Conservation (phyloP, 345 rosid genomes). For the Gossypium anomalum region DNA sequence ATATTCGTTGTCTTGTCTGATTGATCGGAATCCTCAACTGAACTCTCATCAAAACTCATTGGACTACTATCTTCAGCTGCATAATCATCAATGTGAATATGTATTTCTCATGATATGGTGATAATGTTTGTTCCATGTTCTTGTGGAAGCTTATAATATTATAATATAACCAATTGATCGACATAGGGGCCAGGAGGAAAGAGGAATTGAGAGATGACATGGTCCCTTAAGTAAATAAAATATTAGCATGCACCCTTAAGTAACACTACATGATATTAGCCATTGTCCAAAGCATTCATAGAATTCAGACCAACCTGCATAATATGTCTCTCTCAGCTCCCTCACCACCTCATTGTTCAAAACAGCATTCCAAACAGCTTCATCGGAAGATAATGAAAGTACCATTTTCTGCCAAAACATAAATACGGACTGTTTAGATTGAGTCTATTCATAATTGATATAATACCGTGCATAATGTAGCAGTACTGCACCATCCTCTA, state of each 20-base stretch:
- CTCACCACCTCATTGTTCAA: slow-evolving; percentile 67
- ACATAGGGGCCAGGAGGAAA: not conserved
- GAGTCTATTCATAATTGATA: not conserved
- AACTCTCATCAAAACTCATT: slow-evolving; percentile 26
- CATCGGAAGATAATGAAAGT: slow-evolving; percentile 69
- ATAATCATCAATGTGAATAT: not conserved
- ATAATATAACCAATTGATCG: too few relatives aligned
- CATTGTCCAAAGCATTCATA: not conserved
- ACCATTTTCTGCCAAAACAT: slow-evolving; percentile 65
- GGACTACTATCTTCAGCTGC: slow-evolving; percentile 33
- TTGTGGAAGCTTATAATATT: not conserved
- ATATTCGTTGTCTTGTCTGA: slow-evolving; percentile 17
- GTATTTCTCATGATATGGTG: not conserved
- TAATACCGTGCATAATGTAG: not conserved
- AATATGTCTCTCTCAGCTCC: slow-evolving; percentile 56
- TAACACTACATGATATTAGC: too few relatives aligned
- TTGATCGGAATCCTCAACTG: slow-evolving; percentile 35
- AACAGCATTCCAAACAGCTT: slow-evolving; percentile 87
- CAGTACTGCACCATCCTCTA: not conserved
- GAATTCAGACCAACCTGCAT: slow-evolving; percentile 40
- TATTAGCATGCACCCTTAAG: too few relatives aligned
- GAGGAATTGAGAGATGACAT: not conserved
- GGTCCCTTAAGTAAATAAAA: too few relatives aligned
- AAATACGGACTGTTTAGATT: not conserved
- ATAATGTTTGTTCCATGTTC: not conserved